Evolutionary conservation across 1,284 basidiomycete species (phyloP), one percentile per base, ranked within the genome.

Genomic region (Cutaneotrichosporon daszewskae): DNA sequence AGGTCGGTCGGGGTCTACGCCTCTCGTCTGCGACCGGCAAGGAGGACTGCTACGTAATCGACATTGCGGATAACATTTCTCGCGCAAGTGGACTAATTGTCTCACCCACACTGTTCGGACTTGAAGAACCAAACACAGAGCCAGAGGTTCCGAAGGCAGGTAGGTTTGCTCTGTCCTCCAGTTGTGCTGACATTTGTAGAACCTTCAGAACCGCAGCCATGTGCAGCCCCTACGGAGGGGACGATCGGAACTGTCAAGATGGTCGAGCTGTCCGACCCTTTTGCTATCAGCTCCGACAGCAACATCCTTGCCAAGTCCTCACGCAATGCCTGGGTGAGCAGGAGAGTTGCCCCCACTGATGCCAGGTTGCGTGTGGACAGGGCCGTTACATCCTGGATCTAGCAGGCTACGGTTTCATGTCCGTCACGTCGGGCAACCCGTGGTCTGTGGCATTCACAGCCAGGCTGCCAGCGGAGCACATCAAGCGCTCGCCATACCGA

Each of bases 1-100:
- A 90, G 87, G 88, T 97, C 54, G 94, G 92, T 0, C 79, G 94
- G 40, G 92, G 94, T 8, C 84, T 97, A 77, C 77, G 94, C 44
- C 75, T 87, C 20, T 90, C 86, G 0, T 85, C 87, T 2, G 68
- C 68, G 5, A 91, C 87, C 0, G 84, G 81, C 34, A 98, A 98
- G 69, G 58, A 67, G 27, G 82, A 96, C 62, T 97, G 94, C 64
- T 79, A 81, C 18, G 81, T 97, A 37, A 84, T 98, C 48, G 92
- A 98, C 64, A 84, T 96, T 49, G 88, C 94, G 6, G 91, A 92
- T 54, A 87, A 80, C 40, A 75, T 80, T 20, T 74, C 74, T 22
- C 78, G 82, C n/a, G 76, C 85, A 4, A 62, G 77, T 17, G 88
- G 87, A 5, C 75, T 95, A 22, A 72, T 89, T 14, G 87, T 84